phyloP scores from a whole-genome alignment of 148 eudicot genomes.

The Rhododendron williamsianum region DNA sequence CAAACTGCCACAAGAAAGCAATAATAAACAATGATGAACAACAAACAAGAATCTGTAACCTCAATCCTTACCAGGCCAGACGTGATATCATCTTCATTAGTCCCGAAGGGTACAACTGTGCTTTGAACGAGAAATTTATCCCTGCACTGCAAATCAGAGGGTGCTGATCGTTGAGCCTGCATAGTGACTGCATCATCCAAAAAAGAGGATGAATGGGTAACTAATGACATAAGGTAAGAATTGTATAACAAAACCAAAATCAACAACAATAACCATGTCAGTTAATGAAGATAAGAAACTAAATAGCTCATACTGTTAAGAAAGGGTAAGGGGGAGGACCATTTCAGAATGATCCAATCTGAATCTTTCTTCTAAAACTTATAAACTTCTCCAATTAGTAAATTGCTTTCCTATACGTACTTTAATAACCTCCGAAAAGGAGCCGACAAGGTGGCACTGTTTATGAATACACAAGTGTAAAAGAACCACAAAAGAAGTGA shows the following conservation, averaged over 20 bases:
- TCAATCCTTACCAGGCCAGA: slow-evolving; percentile 44
- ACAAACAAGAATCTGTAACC: slow-evolving; percentile 8
- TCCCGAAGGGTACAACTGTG: slow-evolving; percentile 43
- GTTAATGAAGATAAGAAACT: neutral
- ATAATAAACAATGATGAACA: slow-evolving; percentile 4
- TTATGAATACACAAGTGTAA: neutral
- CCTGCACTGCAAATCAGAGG: slow-evolving; percentile 65
- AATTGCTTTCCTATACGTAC: neutral
- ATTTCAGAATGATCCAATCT: neutral
- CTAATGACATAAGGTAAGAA: neutral
- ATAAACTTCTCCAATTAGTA: neutral
- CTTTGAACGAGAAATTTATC: slow-evolving; percentile 75
- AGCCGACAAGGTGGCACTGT: neutral
- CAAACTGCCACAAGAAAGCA: slow-evolving; percentile 41
- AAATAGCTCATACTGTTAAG: neutral
- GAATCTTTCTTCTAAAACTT: neutral
- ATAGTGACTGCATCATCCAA: slow-evolving; percentile 47
- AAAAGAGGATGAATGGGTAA: neutral
- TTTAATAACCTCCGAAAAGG: neutral
- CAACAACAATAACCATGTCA: neutral
- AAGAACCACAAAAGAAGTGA: neutral
- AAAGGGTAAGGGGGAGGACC: neutral
- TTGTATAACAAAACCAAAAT: neutral
- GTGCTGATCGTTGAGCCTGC: slow-evolving; percentile 55
- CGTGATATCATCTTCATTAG: slow-evolving; percentile 51